phyloP scores from a whole-genome alignment of 139 green algal genomes.

The Chlorella ohadii region DNA sequence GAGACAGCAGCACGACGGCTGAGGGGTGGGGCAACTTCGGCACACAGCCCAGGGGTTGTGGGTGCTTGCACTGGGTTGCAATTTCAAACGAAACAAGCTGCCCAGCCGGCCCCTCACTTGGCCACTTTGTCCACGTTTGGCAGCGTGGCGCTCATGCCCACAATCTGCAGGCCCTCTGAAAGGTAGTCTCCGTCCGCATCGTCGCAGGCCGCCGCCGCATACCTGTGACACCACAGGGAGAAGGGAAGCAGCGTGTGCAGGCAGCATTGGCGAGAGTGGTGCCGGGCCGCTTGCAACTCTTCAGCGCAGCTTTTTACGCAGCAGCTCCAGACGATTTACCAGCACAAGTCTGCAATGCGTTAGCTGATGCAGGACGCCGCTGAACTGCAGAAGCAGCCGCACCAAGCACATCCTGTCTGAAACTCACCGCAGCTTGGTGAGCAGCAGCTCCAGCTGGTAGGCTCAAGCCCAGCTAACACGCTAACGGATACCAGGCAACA shows the following conservation, averaged over 20 bases:
- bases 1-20: too few species aligned
- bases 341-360: too few species aligned
- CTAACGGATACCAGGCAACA: too few species aligned
- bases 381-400: not conserved
- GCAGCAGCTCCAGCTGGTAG: conserved; percentile 95
- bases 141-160: conserved; percentile 98
- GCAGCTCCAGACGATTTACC: too few species aligned
- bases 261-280: too few species aligned
- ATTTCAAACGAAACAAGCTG: not conserved
- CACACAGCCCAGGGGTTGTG: too few species aligned
- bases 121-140: conserved; percentile 85
- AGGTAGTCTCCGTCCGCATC: conserved; percentile 29
- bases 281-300: too few species aligned
- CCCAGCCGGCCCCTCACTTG: conserved; percentile 56
- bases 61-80: not conserved
- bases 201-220: conserved; percentile 27
- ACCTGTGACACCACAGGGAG: not conserved
- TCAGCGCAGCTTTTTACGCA: too few species aligned
- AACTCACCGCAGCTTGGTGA: conserved; percentile 93
- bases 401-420: not conserved
- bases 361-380: too few species aligned
- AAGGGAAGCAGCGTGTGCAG: too few species aligned
- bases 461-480: too few species aligned
- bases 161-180: conserved; percentile 78
- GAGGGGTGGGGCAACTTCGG: too few species aligned